These are phyloP conservation scores for Acanthamoeba triangularis DNA, from an alignment of 208 protist species.

Conservation along the genomic window DNA sequence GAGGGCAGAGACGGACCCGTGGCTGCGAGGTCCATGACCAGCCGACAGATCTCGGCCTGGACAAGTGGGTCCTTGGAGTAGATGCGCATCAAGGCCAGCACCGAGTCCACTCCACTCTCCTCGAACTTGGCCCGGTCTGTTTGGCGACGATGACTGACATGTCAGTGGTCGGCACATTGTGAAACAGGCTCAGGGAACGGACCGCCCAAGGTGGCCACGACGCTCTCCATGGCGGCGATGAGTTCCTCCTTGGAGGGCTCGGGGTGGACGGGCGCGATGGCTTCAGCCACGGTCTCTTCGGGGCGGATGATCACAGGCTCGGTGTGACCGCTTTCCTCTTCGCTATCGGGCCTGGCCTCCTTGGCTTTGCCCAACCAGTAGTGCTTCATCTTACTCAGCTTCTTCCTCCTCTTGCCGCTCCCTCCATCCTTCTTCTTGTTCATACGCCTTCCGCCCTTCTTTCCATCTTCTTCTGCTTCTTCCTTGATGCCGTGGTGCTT, in stretches of 20 bases:
- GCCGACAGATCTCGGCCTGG: constrained; percentile 32
- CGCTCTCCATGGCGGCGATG: constrained; percentile 3
- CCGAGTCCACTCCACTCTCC: not conserved
- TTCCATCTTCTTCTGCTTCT: not conserved
- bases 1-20: not conserved
- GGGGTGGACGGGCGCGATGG: not conserved
- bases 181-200: not conserved
- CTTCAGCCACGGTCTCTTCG: not conserved
- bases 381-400: not conserved
- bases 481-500: not conserved
- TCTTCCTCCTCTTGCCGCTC: not conserved
- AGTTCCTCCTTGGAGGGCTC: constrained; percentile 18
- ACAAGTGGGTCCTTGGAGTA: constrained; percentile 21
- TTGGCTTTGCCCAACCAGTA: constrained; percentile 30
- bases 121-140: constrained; percentile 16
- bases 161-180: not conserved
- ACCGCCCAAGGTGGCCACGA: constrained; percentile 24
- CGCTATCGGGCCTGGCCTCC: not conserved
- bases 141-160: not conserved
- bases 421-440: not conserved
- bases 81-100: not conserved
- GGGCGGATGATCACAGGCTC: not conserved
- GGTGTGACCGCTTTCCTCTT: not conserved
- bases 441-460: not conserved
- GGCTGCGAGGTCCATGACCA: constrained; percentile 4